Percentiles rank a stretch among this genome's conserved stretches.
Evolutionary conservation across 257 asterid species (phyloP).

Genomic region (Solanum piurae): DNA sequence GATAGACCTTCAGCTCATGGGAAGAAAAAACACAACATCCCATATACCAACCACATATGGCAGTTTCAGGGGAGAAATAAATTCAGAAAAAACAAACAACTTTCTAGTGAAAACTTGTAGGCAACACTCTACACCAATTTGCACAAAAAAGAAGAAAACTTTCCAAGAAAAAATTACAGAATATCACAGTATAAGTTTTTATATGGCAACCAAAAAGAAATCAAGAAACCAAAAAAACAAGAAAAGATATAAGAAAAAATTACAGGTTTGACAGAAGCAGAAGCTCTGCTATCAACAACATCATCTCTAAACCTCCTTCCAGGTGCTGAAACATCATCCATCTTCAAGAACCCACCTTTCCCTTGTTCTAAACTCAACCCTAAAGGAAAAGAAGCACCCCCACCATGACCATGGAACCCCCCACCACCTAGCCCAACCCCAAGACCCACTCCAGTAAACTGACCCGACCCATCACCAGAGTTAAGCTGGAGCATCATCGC

Average conservation of each 20-base stretch:
- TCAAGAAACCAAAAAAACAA: neutral
- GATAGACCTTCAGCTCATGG: neutral
- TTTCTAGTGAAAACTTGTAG: neutral
- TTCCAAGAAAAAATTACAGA: neutral
- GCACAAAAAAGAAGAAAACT: neutral
- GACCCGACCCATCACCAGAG: slow-evolving; percentile 50
- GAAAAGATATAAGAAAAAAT: neutral
- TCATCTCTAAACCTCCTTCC: slow-evolving; percentile 65
- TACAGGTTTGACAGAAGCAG: slow-evolving; percentile 28
- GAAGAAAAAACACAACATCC: neutral
- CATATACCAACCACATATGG: neutral
- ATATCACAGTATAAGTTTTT: neutral
- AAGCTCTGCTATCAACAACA: slow-evolving; percentile 43
- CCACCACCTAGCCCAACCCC: slow-evolving; percentile 50
- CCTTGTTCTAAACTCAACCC: slow-evolving; percentile 90
- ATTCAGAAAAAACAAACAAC: neutral
- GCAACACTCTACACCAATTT: neutral
- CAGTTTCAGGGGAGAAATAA: neutral
- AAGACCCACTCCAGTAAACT: slow-evolving; percentile 41
- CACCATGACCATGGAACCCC: slow-evolving; percentile 27
- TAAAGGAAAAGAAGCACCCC: slow-evolving; percentile 63
- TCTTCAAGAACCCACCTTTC: slow-evolving; percentile 51
- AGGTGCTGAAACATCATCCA: slow-evolving; percentile 46
- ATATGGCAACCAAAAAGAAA: neutral
- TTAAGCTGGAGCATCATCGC: slow-evolving; percentile 36